Percentiles rank a stretch among this genome's conserved stretches.
These are phyloP conservation scores for Talaromyces nanjingensis DNA, from an alignment of 495 filamentous ascomycete genomes.

Conservation along the genomic window DNA sequence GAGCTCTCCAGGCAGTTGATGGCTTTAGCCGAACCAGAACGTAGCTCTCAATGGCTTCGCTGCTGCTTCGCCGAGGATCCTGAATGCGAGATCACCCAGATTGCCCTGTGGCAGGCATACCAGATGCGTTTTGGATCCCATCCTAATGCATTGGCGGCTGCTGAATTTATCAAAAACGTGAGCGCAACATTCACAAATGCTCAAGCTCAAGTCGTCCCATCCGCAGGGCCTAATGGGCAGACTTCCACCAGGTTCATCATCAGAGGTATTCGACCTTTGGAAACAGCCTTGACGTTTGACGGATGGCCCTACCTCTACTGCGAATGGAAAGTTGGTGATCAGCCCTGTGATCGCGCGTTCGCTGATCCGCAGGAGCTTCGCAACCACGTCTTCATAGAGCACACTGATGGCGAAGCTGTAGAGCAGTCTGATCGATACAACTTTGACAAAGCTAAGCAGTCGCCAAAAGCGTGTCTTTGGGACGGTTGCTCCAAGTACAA, in stretches of 20 bases:
- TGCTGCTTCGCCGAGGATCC: conserved; percentile 73
- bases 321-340: conserved; percentile 43
- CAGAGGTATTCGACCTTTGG: conserved; percentile 77
- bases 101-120: conserved; percentile 94
- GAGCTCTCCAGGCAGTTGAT: conserved; percentile 74
- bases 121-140: conserved; percentile 67
- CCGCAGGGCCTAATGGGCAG: background rate
- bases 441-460: conserved; percentile 34
- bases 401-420: conserved; percentile 51
- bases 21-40: conserved; percentile 72
- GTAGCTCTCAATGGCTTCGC: conserved; percentile 73
- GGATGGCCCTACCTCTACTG: conserved; percentile 51
- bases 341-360: conserved; percentile 57
- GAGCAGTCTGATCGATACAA: conserved; percentile 44
- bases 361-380: conserved; percentile 55
- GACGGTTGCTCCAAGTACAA: conserved; percentile 34
- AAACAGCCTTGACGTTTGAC: conserved; percentile 63
- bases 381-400: conserved; percentile 62
- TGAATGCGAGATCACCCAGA: conserved; percentile 85
- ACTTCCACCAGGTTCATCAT: conserved; percentile 80
- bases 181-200: conserved; percentile 68
- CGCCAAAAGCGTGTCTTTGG: conserved; percentile 33
- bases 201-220: conserved; percentile 71
- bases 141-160: conserved; percentile 67
- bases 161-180: conserved; percentile 96